Conservation (phyloP, 23 red algal genomes). For the Chondrus crispus region DNA sequence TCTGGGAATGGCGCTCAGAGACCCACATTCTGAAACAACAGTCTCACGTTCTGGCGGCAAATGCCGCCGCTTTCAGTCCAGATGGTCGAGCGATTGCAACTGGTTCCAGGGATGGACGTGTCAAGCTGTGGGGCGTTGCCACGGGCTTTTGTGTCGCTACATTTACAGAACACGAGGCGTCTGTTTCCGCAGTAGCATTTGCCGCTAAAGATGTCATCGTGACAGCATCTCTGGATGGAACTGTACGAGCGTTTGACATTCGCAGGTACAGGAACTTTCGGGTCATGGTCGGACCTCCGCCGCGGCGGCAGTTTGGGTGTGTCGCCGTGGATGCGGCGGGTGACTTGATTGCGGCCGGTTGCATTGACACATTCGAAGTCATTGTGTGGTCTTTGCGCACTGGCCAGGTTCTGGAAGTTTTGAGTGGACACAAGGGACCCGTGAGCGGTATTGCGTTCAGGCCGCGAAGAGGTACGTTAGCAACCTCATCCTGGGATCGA, state of each 20-base stretch:
- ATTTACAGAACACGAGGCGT: constrained; percentile 68
- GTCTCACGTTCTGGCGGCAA: constrained; percentile 69
- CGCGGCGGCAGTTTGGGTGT: constrained; percentile 77
- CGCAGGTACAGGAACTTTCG: constrained; percentile 91
- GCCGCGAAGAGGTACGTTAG: constrained; percentile 58
- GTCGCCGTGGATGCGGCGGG: constrained; percentile 76
- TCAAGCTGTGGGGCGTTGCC: constrained; percentile 86
- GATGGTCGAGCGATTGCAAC: constrained; percentile 85
- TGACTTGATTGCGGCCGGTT: constrained; percentile 92
- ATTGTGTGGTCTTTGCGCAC: constrained; percentile 90
- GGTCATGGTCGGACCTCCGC: constrained; percentile 65
- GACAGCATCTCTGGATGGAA: constrained; percentile 84
- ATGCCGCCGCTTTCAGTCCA: constrained; percentile 73
- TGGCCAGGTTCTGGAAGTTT: constrained; percentile 79
- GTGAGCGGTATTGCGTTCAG: constrained; percentile 56
- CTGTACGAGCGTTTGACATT: constrained; percentile 90
- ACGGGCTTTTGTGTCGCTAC: constrained; percentile 88
- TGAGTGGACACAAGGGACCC: constrained; percentile 82
- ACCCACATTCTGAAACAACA: constrained; percentile 97
- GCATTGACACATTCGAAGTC: constrained; percentile 84
- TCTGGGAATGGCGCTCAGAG: constrained; percentile 98
- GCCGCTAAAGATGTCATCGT: constrained; percentile 79
- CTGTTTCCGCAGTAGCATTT: constrained; percentile 83
- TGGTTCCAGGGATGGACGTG: constrained; percentile 77
- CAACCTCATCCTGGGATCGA: constrained; percentile 93